Evolutionary conservation across 495 filamentous ascomycete genomes (phyloP).

Genomic region (Neurospora discreta): DNA sequence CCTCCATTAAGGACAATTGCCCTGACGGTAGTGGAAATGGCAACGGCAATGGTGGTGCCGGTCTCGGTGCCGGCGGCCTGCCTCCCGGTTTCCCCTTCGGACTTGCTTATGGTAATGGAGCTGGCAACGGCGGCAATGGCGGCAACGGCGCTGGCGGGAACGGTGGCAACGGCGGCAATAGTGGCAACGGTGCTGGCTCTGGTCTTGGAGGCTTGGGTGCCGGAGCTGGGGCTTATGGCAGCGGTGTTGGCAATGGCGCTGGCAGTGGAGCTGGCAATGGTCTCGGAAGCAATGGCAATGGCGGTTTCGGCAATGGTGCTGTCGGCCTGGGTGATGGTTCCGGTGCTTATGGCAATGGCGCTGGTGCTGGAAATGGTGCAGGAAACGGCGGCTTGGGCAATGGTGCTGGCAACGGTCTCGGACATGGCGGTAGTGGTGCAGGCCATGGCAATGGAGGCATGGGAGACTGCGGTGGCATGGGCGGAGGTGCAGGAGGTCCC

Average conservation of each 20-base stretch:
- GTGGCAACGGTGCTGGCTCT: neutral
- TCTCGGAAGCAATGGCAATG: slow-evolving; percentile 5
- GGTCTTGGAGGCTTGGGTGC: neutral
- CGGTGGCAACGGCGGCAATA: neutral
- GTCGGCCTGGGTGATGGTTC: neutral
- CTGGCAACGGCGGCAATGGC: neutral
- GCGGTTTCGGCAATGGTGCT: slow-evolving; percentile 5
- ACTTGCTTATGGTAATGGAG: neutral
- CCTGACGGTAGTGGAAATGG: neutral
- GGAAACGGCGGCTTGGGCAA: neutral
- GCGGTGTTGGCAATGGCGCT: neutral
- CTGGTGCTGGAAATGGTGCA: neutral
- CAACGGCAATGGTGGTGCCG: neutral
- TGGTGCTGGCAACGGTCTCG: slow-evolving; percentile 2
- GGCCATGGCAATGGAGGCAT: neutral
- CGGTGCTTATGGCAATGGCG: slow-evolving; percentile 1
- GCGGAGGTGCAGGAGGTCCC: neutral
- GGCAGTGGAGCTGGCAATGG: neutral
- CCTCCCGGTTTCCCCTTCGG: neutral
- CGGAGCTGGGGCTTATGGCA: slow-evolving; percentile 4
- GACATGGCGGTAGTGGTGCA: neutral
- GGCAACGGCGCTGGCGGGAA: neutral
- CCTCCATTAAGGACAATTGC: neutral
- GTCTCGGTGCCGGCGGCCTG: neutral
- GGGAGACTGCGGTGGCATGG: neutral